These are phyloP conservation scores for Ceratocystis destructans DNA, from an alignment of 2,329 filamentous ascomycete genomes.

Conservation along the genomic window DNA sequence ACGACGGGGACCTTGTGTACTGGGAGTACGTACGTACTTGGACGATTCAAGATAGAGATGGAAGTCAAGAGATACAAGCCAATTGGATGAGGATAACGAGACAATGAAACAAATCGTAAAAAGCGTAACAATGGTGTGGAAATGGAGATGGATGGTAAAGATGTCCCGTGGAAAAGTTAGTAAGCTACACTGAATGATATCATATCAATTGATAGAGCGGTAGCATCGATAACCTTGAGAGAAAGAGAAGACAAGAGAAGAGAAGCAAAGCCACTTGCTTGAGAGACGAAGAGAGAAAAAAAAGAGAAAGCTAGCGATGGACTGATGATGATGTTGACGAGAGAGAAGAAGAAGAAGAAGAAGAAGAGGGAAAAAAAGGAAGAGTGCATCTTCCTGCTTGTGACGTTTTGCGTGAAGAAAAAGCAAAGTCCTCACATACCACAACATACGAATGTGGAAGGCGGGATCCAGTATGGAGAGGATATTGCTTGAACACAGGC, in stretches of 20 bases:
- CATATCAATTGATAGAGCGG: background rate
- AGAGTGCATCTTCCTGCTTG: background rate
- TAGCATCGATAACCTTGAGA: background rate
- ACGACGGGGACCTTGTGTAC: background rate
- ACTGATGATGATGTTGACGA: background rate
- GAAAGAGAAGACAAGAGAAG: background rate
- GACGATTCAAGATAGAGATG: background rate
- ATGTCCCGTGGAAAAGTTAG: background rate
- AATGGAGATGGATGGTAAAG: background rate
- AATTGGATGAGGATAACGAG: background rate
- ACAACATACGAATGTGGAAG: slow-evolving; percentile 1
- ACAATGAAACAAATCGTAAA: background rate
- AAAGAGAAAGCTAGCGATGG: slow-evolving; percentile 4
- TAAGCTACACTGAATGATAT: background rate
- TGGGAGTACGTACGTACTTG: background rate
- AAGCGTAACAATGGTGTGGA: background rate
- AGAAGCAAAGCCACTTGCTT: background rate
- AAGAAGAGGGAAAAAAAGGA: background rate
- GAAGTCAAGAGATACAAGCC: background rate
- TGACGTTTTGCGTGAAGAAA: background rate
- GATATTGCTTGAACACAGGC: background rate
- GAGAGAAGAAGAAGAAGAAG: background rate
- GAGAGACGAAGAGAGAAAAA: background rate
- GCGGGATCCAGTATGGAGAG: background rate
- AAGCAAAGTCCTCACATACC: background rate